Evolutionary conservation across 1,284 basidiomycete species (phyloP), one percentile per base, ranked within the genome.

Genomic region (Pseudozyma pruni): DNA sequence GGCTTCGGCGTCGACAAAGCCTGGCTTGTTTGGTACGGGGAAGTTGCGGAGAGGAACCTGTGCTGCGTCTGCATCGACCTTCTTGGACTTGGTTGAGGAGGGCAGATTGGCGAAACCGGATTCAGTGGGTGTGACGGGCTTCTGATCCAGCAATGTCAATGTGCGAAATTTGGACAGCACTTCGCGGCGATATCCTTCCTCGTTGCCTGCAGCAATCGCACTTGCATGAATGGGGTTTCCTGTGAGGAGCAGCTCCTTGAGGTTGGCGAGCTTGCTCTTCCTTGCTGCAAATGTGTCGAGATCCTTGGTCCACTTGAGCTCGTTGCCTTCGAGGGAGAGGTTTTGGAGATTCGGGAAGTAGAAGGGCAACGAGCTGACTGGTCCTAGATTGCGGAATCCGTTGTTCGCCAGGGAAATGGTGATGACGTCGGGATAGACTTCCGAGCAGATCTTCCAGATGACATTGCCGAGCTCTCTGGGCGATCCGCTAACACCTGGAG

Each of bases 361-460:
- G 20, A 49, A 44, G 16, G 78, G 75, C 48, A 79, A 37, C 4
- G 64, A 61, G 33, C 51, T 50, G 41, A 79, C 50, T 1, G 75
- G 74, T 1, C 45, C 57, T 19, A 79, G 44, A 20, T 47, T 74
- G 31, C 67, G 69, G 42, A 79, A 48, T 13, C 60, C 52, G 51
- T 79, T 79, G 48, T 71, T 59, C 22, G 69, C 76, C 2, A 79
- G 58, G 3, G 74, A 76, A 17, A 79, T 52, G 13, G 78, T 79
- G 17, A 62, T 49, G 16, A 75, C 91, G 67, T 88, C 87, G 25
- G 93, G 92, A 71, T 88, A 88, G 39, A 92, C 87, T 73, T 90
- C 87, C 22, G 87, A 86, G 8, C 91, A 91, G 17, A 94, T 85
- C 83, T 94, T 94, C 85, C 92, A 92, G 34, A 94, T 88, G 22